These are phyloP conservation scores for Mycena amicta DNA, from an alignment of 768 basidiomycete species.

Conservation along the genomic window DNA sequence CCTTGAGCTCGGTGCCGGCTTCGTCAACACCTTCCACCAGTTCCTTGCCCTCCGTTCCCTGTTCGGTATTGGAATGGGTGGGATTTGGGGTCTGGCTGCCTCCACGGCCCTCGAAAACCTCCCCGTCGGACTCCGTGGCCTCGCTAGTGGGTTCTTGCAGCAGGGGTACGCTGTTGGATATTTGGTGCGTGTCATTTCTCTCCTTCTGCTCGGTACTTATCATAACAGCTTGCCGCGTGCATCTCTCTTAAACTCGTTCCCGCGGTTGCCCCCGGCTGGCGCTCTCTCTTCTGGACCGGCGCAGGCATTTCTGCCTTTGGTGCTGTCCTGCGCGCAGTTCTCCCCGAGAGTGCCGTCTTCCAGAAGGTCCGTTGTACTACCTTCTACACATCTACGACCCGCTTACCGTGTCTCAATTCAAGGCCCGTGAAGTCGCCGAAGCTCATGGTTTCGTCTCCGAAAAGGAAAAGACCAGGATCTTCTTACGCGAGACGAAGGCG, in stretches of 20 bases:
- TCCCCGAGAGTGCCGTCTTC: conserved; percentile 75
- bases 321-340: conserved; percentile 59
- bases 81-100: conserved; percentile 84
- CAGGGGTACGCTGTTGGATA: conserved; percentile 89
- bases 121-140: conserved; percentile 82
- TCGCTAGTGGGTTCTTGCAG: conserved; percentile 84
- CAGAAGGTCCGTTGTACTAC: conserved; percentile 3
- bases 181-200: conserved; percentile 36
- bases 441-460: conserved; percentile 29
- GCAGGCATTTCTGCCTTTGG: conserved; percentile 71
- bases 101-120: conserved; percentile 88
- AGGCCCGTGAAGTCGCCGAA: conserved; percentile 16
- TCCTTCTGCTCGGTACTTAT: background rate
- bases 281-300: conserved; percentile 81
- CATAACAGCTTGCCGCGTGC: conserved; percentile 65
- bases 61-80: conserved; percentile 89
- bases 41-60: conserved; percentile 85
- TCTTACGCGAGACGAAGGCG: conserved; percentile 67
- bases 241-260: conserved; percentile 73
- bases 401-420: conserved; percentile 53
- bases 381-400: background rate
- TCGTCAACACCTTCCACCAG: conserved; percentile 70
- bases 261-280: conserved; percentile 55
- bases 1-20: conserved; percentile 81
- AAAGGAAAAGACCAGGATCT: conserved; percentile 63